These are phyloP conservation scores for Tylopilus felleus DNA, from an alignment of 768 basidiomycete genomes.

Conservation along the genomic window DNA sequence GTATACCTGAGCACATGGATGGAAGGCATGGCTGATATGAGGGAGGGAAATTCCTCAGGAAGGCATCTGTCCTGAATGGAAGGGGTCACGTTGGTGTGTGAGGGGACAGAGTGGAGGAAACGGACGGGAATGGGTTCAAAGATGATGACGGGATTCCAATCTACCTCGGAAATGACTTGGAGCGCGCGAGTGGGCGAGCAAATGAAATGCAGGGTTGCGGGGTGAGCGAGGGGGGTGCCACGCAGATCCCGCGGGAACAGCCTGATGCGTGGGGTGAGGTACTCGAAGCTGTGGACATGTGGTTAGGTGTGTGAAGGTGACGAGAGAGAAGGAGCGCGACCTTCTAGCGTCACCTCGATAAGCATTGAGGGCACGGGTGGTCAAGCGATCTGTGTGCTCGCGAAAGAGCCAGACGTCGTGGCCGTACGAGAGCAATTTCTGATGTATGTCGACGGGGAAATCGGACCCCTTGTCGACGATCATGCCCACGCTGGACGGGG, in stretches of 20 bases:
- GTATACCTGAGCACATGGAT: constrained; percentile 68
- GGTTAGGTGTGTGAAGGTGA: constrained; percentile 5
- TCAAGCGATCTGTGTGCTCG: constrained; percentile 49
- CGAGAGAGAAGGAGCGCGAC: constrained; percentile 36
- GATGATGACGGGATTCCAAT: constrained; percentile 66
- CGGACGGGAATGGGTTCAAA: constrained; percentile 87
- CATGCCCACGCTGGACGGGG: constrained; percentile 67
- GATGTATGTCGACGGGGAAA: constrained; percentile 60
- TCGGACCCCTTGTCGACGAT: constrained; percentile 79
- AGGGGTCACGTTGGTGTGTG: background rate
- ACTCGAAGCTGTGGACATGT: constrained; percentile 59
- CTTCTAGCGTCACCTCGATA: constrained; percentile 72
- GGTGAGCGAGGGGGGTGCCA: constrained; percentile 46
- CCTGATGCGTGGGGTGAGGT: constrained; percentile 67
- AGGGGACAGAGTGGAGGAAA: constrained; percentile 8
- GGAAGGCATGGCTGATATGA: constrained; percentile 53
- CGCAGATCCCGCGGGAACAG: constrained; percentile 68
- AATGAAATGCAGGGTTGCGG: constrained; percentile 72
- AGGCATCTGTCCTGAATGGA: constrained; percentile 64
- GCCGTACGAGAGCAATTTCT: constrained; percentile 59
- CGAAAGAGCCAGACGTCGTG: constrained; percentile 76
- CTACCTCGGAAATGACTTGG: constrained; percentile 62
- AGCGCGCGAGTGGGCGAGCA: constrained; percentile 76
- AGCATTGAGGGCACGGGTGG: constrained; percentile 70
- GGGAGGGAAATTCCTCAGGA: constrained; percentile 71